Evolutionary conservation across 768 basidiomycete species (phyloP), one percentile per base, ranked within the genome.

Genomic region (Zangia roseola): DNA sequence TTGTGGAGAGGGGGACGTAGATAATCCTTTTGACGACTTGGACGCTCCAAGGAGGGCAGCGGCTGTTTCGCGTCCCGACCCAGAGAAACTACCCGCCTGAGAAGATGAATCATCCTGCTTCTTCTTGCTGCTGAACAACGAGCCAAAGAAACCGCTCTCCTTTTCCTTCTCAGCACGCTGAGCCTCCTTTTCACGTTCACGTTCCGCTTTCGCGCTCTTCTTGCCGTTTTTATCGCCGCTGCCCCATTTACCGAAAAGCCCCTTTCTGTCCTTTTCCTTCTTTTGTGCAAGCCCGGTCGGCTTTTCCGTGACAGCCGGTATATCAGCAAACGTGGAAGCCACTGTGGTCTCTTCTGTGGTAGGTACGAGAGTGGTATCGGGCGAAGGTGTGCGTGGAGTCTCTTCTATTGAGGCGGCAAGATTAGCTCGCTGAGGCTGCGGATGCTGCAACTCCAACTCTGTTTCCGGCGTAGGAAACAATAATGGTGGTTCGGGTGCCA

Each of bases 111-210:
- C 91, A 35, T 91, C 86, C 58, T 84, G 84, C 78, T 94, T 97
- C 77, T 90, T 92, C 65, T 80, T 84, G 55, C 85, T 77, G 20
- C 91, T 84, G 65, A 97, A 97, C 4, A 97, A 74, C 10, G 91
- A 91, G 2, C 93, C 92, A 56, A 98, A 92, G 74, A 97, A 97
- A 2, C 92, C 78, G 17, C 81, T 71, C 24, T 57, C 62, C 53
- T 75, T 75, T 47, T 76, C 77, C 60, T 80, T 81, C 56, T 85
- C 79, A 37, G 75, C 43, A 19, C 67, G 61, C 41, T 65, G 68
- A 16, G 43, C 73, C 53, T 80, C 77, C 63, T 77, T 79, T 58
- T 80, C 77, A 43, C 62, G 71, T 53, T 73, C 77, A 54, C 68
- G 72, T 53, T 67, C 71, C 28, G 34, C 51, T 48, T 69, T 73